phyloP scores from a whole-genome alignment of 208 protist genomes.

The Balamuthia mandrillaris region DNA sequence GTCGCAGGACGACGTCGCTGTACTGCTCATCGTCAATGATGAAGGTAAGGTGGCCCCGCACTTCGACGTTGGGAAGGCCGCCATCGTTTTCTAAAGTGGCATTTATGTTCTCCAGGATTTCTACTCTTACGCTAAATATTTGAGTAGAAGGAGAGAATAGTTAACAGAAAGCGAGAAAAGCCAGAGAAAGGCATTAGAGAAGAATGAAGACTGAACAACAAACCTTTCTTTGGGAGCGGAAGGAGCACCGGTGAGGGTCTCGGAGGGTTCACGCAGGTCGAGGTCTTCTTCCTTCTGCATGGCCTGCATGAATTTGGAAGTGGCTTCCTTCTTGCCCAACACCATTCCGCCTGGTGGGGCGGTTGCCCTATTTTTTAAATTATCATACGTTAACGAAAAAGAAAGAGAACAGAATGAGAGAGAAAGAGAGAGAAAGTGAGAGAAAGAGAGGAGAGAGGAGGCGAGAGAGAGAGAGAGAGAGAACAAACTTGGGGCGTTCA shows the following conservation, averaged over 20 bases:
- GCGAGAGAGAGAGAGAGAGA: no score
- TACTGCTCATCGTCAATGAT: neutral
- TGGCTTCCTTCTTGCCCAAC: constrained; percentile 15
- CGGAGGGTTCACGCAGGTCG: neutral
- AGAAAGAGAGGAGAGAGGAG: neutral
- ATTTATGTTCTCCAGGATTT: neutral
- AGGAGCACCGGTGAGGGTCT: neutral
- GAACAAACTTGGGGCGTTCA: no score
- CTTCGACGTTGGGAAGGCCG: neutral
- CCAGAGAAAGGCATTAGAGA: neutral
- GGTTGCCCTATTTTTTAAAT: no score
- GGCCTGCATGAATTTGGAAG: constrained; percentile 5
- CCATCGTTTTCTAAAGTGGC: constrained; percentile 3
- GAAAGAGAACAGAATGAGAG: neutral
- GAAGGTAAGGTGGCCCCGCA: constrained; percentile 8
- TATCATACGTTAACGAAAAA: no score
- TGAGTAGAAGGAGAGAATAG: neutral
- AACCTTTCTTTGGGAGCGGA: neutral
- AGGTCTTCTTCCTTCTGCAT: constrained; percentile 22
- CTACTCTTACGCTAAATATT: neutral
- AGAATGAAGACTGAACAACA: neutral
- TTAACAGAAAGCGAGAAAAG: neutral
- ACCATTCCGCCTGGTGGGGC: neutral
- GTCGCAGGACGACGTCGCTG: neutral
- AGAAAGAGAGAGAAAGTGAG: neutral